A percentile compares a stretch with the other conserved stretches of the same genome.
These are phyloP conservation scores for Terfezia claveryi DNA, from an alignment of 495 filamentous ascomycete genomes.

Conservation along the genomic window DNA sequence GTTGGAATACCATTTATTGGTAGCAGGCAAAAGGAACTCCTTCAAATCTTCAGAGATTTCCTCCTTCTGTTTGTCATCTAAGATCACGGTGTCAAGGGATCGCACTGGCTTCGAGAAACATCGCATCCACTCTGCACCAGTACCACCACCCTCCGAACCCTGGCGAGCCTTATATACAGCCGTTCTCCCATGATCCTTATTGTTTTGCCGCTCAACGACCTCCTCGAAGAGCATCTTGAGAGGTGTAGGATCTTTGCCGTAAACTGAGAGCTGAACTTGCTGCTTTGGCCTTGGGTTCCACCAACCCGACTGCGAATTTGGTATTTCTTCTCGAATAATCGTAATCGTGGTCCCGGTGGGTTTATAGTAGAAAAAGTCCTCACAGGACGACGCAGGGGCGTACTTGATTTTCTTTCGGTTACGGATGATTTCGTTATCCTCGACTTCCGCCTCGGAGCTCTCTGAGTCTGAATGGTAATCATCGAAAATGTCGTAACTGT, in stretches of 20 bases:
- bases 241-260: conserved; percentile 5
- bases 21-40: conserved; percentile 60
- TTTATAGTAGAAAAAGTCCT: conserved; percentile 6
- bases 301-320: not conserved
- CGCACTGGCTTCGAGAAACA: conserved; percentile 35
- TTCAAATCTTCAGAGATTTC: conserved; percentile 59
- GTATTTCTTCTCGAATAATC: conserved; percentile 2
- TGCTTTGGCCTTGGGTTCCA: conserved; percentile 1
- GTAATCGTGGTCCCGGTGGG: conserved; percentile 6
- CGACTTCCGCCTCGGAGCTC: not conserved
- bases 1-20: conserved; percentile 52
- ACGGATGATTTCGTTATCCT: not conserved
- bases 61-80: conserved; percentile 53
- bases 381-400: conserved; percentile 1
- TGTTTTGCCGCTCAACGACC: conserved; percentile 2
- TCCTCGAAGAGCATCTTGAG: conserved; percentile 8
- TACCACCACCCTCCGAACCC: not conserved
- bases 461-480: not conserved
- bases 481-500: not conserved
- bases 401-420: conserved; percentile 7
- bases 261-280: conserved; percentile 3
- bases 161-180: conserved; percentile 6
- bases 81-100: conserved; percentile 62
- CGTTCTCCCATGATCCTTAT: conserved; percentile 8
- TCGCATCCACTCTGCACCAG: conserved; percentile 5